A percentile compares a stretch with the other conserved stretches of the same genome.
Conservation (phyloP, 371 early-diverging fungal genomes). For the Actinomucor elegans region DNA sequence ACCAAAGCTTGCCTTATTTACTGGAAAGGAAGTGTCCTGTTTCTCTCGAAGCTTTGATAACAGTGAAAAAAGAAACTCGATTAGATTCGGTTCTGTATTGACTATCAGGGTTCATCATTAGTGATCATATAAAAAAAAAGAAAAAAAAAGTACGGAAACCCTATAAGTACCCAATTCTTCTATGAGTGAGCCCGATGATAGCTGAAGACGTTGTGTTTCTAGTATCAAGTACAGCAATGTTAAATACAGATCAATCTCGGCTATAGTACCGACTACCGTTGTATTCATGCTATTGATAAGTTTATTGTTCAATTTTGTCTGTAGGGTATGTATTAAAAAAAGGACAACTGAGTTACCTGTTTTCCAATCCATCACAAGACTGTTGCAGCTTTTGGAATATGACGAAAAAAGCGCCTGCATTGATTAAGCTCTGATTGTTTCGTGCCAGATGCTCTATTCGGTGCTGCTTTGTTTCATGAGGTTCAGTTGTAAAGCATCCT, state of each 20-base stretch:
- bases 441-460: conserved; percentile 5
- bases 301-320: neutral
- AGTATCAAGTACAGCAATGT: conserved; percentile 60
- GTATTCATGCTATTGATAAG: neutral
- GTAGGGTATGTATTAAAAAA: too few species aligned
- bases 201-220: conserved; percentile 39
- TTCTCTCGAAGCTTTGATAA: conserved; percentile 18
- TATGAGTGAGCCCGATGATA: conserved; percentile 28
- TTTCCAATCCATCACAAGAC: conserved; percentile 8
- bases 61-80: conserved; percentile 60
- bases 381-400: conserved; percentile 43
- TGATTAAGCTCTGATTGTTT: conserved; percentile 42
- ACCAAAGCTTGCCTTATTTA: conserved; percentile 66
- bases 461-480: neutral
- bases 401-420: conserved; percentile 45
- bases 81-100: conserved; percentile 24
- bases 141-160: too few species aligned
- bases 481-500: neutral
- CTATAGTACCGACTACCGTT: neutral
- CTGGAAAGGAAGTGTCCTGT: conserved; percentile 61
- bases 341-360: too few species aligned
- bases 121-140: too few species aligned
- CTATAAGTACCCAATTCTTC: conserved; percentile 42
- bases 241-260: conserved; percentile 60
- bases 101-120: too few species aligned